Evolutionary conservation across 2,329 filamentous ascomycete species (phyloP).

Genomic region (Fusarium gaditjirri): DNA sequence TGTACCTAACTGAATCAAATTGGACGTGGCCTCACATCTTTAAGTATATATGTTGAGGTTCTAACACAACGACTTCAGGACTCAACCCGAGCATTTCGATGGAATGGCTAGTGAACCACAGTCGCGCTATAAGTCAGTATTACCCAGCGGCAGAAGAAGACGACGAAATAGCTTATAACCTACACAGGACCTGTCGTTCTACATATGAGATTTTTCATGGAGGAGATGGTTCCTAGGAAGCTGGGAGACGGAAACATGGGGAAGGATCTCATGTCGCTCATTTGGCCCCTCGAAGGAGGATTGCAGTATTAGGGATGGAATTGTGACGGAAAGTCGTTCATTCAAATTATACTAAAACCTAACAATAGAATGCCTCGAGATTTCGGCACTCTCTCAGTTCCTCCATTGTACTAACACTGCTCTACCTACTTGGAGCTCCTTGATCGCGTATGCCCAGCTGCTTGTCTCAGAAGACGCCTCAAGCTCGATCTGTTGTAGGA

Average conservation of each 20-base stretch:
- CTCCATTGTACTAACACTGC: accelerated
- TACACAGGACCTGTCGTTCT: accelerated
- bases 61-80: not conserved
- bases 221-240: too few relatives aligned
- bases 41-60: accelerated
- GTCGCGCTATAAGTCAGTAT: not conserved
- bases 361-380: not conserved
- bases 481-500: too few relatives aligned
- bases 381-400: not conserved
- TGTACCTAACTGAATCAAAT: not conserved
- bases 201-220: too few relatives aligned
- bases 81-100: accelerated
- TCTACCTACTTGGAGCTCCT: not conserved
- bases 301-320: too few relatives aligned
- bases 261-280: not conserved
- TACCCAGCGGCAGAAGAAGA: too few relatives aligned
- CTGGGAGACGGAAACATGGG: too few relatives aligned
- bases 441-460: too few relatives aligned
- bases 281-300: not conserved
- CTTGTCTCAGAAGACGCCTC: too few relatives aligned
- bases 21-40: not conserved
- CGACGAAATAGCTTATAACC: not conserved
- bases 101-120: accelerated
- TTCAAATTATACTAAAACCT: not conserved
- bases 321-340: not conserved